Base-by-base conservation (phyloP, 176 grass and related monocot genomes). In the Triticum aestivum region DNA sequence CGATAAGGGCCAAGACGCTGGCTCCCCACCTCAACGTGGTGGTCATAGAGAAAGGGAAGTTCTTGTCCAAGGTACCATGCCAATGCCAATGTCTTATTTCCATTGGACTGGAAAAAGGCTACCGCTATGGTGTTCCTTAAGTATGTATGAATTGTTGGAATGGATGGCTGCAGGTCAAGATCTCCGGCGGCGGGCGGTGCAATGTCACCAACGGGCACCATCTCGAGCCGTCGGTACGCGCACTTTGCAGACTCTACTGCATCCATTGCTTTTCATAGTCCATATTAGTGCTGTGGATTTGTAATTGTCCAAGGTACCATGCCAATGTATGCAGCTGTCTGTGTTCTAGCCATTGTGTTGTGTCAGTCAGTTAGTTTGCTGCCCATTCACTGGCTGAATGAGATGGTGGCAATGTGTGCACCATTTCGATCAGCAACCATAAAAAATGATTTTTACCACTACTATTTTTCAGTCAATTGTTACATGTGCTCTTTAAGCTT, bases 201-300 rank as follows among this genome's bases (percentile, higher is more conserved):
- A 98, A 98, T 41, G 96, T 96, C 8, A 98, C 96, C 58, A 98
- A 98, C 73, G 93, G 93, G 37, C 93, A 94, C 89, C 91, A 92
- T 68, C 69, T 88, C 65, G 93, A 98, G 56, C 65, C 90, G 54
- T 3, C 41, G 86, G 96, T 98, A 85, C 8, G 73, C 3, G 9
- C 2, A 47, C 18, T 5, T 10, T 49, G 17, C 59, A 35, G 7
- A 26, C 32, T 15, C 20, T 52, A 11, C 54, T 59, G 54, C 6
- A 0, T 52, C 49, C 5, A 52, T 6, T 52, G 49, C 14, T 52
- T 52, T 6, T 17, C 49, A 49, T 49, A 14, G 12, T 1, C 45
- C 45, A 49, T 49, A 13, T 49, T 14, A 49, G 12, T 49, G 1
- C 1, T 5, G 45, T 61, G 56, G 18, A 1, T 8, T 61, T 62